Evolutionary conservation across 129 eudicot genomes (phyloP), one percentile per base, ranked within the genome.

Genomic region (Flaveria bidentis): DNA sequence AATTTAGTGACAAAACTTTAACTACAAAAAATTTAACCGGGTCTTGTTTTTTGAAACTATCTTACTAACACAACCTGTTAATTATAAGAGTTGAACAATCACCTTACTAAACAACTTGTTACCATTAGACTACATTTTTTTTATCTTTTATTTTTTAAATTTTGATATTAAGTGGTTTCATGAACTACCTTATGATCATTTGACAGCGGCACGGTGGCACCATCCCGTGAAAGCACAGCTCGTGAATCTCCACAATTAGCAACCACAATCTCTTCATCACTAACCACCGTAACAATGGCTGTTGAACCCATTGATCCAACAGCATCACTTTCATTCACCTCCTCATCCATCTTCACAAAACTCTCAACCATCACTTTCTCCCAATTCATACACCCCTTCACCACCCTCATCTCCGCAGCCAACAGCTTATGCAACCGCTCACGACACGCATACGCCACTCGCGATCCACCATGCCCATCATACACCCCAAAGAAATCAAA

Each of bases 181-280:
- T 44, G 9, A 2, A 47, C 4, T 51, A 82, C 97, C 92, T 88
- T 87, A 57, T 91, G 96, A 79, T 92, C 96, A 78, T 15, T 33
- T 0, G 97, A 88, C 80, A 92, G 28, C 0, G 91, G 89, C 65
- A 87, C 74, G 6, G 82, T 44, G 46, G 18, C 71, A 0, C 87
- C 87, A 2, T 78, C 82, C 4, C 85, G 82, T 2, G 69, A 78
- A 20, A 92, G 80, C n/a, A 92, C 96, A 36, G 88, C 97, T 79
- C 96, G 85, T 1, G 90, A 92, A 52, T 92, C 92, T 1, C 97
- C 97, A 5, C 97, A 89, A 44, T 89, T 92, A 0, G 96, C 97
- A 41, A 92, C 93, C 41, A 89, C 93, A 17, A 89, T 45, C 81
- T 83, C 91, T 39, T 87, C 69, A 13, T 73, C 78, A 3, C 89